A percentile compares a stretch with the other conserved stretches of the same genome.
phyloP scores from a whole-genome alignment of 192 early-diverging fungal species.

The Spinellus fusiger region DNA sequence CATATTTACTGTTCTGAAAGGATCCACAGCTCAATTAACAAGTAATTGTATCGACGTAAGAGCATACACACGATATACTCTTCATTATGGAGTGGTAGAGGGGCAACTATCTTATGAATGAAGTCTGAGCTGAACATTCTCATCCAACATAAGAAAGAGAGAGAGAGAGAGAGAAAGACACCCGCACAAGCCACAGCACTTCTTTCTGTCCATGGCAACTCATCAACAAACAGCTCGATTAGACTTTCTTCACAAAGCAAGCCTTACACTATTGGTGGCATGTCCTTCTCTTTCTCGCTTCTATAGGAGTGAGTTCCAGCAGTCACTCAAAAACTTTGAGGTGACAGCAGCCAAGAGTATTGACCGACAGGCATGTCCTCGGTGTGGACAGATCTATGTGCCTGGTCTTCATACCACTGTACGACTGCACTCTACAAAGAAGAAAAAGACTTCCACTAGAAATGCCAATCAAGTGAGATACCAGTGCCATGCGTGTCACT shows the following conservation, averaged over 20 bases:
- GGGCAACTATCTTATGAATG: no score
- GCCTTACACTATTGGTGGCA: background rate
- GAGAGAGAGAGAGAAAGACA: background rate
- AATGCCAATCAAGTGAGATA: background rate
- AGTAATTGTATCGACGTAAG: no score
- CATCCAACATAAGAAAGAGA: background rate
- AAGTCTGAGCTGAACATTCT: background rate
- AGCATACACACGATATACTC: no score
- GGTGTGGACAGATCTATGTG: constrained; percentile 1
- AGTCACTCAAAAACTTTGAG: background rate
- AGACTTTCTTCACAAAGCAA: background rate
- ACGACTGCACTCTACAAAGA: background rate
- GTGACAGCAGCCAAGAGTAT: background rate
- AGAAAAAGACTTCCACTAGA: background rate
- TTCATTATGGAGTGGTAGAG: no score
- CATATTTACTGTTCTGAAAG: no score
- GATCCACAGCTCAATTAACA: no score
- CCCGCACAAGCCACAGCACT: no score
- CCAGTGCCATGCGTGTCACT: background rate
- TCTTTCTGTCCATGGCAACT: background rate
- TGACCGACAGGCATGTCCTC: background rate
- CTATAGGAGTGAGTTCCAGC: constrained; percentile 4
- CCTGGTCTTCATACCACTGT: background rate
- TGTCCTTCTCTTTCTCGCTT: constrained; percentile 1
- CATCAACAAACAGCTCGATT: background rate